Base-by-base conservation (phyloP, 306 rosid species). In the Prunus mume region DNA sequence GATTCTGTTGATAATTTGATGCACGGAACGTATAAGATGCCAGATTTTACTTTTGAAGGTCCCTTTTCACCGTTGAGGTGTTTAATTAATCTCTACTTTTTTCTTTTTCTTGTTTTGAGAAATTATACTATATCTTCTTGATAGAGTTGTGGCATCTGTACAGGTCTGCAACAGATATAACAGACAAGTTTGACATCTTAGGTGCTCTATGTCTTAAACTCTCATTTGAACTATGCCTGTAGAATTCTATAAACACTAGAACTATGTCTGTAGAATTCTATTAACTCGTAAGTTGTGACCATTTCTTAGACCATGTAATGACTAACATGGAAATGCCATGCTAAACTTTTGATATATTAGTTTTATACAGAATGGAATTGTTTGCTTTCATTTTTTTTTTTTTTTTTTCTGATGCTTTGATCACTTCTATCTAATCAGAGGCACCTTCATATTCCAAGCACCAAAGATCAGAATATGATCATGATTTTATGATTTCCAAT, bases 101-200 rank as follows among this genome's bases (percentile, higher is more conserved):
- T 34, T 52, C 2, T 2, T 28, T 61, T 10, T 12, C 45, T 58
- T 60, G n/a, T 69, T 67, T 86, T 65, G 68, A 45, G 30, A 27
- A 72, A 69, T 58, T 69, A 54, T 56, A 78, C 49, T 69, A 58
- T 69, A 55, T 19, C 72, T 12, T 80, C 77, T 68, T 76, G 55
- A 77, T 82, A 76, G 75, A 46, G 22, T 81, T 75, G 73, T 58
- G 82, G 54, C 76, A 63, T 74, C 60, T 76, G 68, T 76, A 76
- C 83, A 94, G 98, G 88, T 74, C 78, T 82, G 82, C 88, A 52
- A 64, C 85, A 47, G 74, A 76, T 68, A 77, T 72, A 75, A 78
- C 57, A 87, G 79, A 89, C 81, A 84, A 78, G 85, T 83, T 85
- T 74, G 82, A 89, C 82, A 57, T 73, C 76, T 52, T 56, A 60